These are phyloP conservation scores for Termitomyces sp. DNA, from an alignment of 768 basidiomycete genomes.

Conservation along the genomic window DNA sequence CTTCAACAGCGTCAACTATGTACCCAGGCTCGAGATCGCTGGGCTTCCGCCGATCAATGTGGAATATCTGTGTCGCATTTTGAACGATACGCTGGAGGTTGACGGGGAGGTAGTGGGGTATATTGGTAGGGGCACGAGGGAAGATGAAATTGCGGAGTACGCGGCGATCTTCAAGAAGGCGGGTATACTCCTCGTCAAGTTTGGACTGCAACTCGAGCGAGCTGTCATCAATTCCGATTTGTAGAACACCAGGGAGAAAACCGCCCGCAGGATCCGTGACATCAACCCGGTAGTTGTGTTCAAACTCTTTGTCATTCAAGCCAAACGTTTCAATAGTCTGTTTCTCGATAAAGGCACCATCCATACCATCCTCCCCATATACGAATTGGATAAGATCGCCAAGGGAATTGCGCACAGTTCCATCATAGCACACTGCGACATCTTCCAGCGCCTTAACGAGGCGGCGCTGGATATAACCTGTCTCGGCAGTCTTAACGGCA, in stretches of 20 bases:
- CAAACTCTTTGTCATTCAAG: slow-evolving; percentile 76
- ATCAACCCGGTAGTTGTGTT: slow-evolving; percentile 92
- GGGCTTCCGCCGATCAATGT: slow-evolving; percentile 90
- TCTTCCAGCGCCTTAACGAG: slow-evolving; percentile 98
- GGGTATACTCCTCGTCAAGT: slow-evolving; percentile 65
- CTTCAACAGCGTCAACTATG: slow-evolving; percentile 75
- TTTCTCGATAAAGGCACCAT: slow-evolving; percentile 94
- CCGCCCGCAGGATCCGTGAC: slow-evolving; percentile 79
- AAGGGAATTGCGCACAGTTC: slow-evolving; percentile 94
- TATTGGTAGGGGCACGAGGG: slow-evolving; percentile 63
- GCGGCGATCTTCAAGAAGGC: slow-evolving; percentile 70
- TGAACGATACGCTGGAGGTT: slow-evolving; percentile 94
- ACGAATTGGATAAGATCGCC: slow-evolving; percentile 95
- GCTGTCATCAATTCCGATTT: slow-evolving; percentile 83
- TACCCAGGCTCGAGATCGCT: slow-evolving; percentile 88
- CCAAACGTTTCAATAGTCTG: slow-evolving; percentile 90
- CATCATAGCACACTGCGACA: slow-evolving; percentile 96
- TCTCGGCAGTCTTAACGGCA: slow-evolving; percentile 99
- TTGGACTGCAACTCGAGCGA: slow-evolving; percentile 78
- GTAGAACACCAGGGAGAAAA: slow-evolving; percentile 74
- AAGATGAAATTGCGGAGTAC: slow-evolving; percentile 82
- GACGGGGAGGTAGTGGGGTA: slow-evolving; percentile 87
- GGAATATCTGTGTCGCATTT: slow-evolving; percentile 95
- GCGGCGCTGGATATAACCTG: slow-evolving; percentile 97
- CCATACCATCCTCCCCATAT: slow-evolving; percentile 99